Evolutionary conservation across 306 rosid species (phyloP), one percentile per base, ranked within the genome.

Genomic region (Dalbergia cultrata): DNA sequence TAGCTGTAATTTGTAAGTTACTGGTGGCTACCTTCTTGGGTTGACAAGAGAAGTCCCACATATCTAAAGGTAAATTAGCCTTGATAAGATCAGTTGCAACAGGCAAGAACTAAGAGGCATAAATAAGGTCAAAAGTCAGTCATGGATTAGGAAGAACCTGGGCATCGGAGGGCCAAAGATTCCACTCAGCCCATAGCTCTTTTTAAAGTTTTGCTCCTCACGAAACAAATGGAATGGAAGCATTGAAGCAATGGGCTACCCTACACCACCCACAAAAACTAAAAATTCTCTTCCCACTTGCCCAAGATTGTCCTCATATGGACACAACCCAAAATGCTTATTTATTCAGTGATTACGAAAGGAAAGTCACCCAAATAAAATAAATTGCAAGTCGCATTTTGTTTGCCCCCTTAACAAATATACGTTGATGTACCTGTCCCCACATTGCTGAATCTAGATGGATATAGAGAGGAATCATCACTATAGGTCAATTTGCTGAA

Each of bases 261-360:
- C 68, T 22, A 12, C 80, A 31, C 61, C 19, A 75, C 50, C 62
- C 13, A 75, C 62, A 75, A 54, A 66, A 13, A 18, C 67, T 53
- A 67, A 53, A 66, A 9, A 6, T 1, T 53, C 39, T 77, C 67
- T 41, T 77, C 75, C 47, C 45, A 78, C 57, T 67, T 82, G 80
- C 78, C 58, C 86, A 85, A 83, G 64, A 85, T 72, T 83, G 84
- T 75, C 72, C 31, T 83, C 92, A 80, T 88, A 78, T 87, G 89
- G 84, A 69, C 59, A 53, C 13, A 68, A 44, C 14, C 45, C 31
- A 59, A 68, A 53, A 56, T 79, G 37, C 54, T 58, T 59, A 59
- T 70, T 60, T 69, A 31, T 68, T 69, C 13, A 26, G 13, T 45
- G 26, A 34, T 33, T 45, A 59, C 47, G 7, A 12, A 59, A 68